Base-by-base conservation (phyloP, 73 alveolate genomes). In the Diophrys appendiculata region DNA sequence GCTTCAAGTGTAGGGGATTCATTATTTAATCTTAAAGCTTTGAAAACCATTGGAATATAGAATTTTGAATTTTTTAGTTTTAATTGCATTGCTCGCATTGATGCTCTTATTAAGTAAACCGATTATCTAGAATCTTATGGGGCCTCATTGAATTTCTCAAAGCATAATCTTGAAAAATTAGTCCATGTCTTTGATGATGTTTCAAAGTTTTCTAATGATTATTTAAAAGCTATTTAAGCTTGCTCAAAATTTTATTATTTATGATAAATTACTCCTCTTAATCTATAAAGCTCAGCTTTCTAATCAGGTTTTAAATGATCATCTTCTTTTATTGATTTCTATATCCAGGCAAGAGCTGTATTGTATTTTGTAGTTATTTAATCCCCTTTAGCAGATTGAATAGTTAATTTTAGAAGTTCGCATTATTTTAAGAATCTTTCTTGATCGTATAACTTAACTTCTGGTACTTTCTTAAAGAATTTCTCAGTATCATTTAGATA, bases 61-160 rank as follows among this genome's bases (percentile, higher is more conserved):
- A 67, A 31, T 28, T 67, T 67, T 3, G 54, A 26, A 24, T 67
- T 67, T 29, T 18, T 5, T 28, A 67, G 2, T 24, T 67, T 67
- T 18, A 67, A 67, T 2, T 67, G 54, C 2, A 29, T 67, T 8
- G 75, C 75, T 67, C 31, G 43, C 75, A 67, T 43, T 43, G 60
- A 5, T 11, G 60, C 60, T 43, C n/a, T 43, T 11, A 43, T 43
- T 11, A 43, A 18, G n/a, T 11, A 43, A 11, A 18, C 5, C 18
- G 60, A 5, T 11, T 43, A 11, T 18, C 18, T 43, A 43, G 60
- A 43, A 18, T 43, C 60, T 11, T 5, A 11, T 5, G 60, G 5
- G 60, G 5, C 60, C 18, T 43, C 60, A 43, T 43, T 43, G 18
- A 43, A 43, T 43, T 18, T 43, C 5, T 43, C 60, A 43, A 11